Evolutionary conservation across 768 basidiomycete genomes (phyloP).

Genomic region (Rhodotorula kratochvilovae): DNA sequence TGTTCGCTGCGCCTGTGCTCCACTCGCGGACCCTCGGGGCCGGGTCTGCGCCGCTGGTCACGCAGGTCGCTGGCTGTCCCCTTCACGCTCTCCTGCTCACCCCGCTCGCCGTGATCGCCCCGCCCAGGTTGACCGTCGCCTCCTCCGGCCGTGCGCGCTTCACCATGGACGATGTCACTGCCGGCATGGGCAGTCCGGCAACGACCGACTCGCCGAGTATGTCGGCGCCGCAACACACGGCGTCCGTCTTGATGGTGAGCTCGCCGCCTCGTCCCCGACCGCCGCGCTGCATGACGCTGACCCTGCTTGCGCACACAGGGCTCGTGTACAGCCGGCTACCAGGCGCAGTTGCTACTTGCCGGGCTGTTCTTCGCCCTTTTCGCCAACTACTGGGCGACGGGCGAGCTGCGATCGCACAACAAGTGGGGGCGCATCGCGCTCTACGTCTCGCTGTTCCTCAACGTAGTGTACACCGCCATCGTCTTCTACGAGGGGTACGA

Average conservation of each 20-base stretch:
- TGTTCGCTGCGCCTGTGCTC: too few relatives aligned
- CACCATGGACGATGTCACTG: neutral
- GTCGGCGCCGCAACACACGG: neutral
- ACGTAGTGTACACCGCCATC: slow-evolving; percentile 6
- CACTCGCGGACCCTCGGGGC: too few relatives aligned
- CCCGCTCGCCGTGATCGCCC: too few relatives aligned
- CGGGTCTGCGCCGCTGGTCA: too few relatives aligned
- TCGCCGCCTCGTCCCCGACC: too few relatives aligned
- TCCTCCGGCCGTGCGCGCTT: too few relatives aligned
- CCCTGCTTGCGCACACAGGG: neutral
- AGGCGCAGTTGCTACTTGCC: neutral
- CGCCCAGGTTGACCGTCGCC: too few relatives aligned
- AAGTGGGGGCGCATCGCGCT: neutral
- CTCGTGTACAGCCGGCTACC: neutral
- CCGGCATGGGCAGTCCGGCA: too few relatives aligned
- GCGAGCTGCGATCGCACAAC: neutral
- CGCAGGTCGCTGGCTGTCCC: too few relatives aligned
- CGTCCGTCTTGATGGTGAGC: neutral
- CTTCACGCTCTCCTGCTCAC: too few relatives aligned
- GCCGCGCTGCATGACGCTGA: neutral
- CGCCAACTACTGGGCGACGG: neutral
- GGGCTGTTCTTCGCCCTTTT: neutral
- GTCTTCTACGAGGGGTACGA: slow-evolving; percentile 13
- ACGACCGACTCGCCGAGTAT: neutral
- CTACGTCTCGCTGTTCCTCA: neutral